Percentiles rank a stretch among this genome's conserved stretches.
These are phyloP conservation scores for Talaromyces stipitatus DNA, from an alignment of 495 filamentous ascomycete genomes.

Conservation along the genomic window DNA sequence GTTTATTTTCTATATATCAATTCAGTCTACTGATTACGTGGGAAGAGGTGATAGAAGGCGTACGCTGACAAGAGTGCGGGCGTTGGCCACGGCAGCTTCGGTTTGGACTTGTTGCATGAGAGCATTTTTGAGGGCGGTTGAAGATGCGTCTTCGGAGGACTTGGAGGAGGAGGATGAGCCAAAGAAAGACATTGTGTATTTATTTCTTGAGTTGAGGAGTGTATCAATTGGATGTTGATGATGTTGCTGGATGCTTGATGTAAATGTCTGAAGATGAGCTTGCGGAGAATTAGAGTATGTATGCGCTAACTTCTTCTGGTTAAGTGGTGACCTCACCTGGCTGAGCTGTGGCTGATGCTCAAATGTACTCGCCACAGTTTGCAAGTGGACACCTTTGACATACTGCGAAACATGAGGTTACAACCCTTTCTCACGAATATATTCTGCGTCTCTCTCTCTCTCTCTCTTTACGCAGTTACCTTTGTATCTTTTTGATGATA, in stretches of 20 bases:
- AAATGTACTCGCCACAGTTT: slow-evolving; percentile 19
- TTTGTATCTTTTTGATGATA: background rate
- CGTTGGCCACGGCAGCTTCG: slow-evolving; percentile 69
- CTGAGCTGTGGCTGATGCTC: slow-evolving; percentile 18
- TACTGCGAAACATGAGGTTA: background rate
- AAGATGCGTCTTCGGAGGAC: slow-evolving; percentile 29
- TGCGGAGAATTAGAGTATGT: background rate
- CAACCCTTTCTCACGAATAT: background rate
- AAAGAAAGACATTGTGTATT: slow-evolving; percentile 20
- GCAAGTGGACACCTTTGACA: slow-evolving; percentile 28
- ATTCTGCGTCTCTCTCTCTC: slow-evolving; percentile 5
- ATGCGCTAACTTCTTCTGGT: background rate
- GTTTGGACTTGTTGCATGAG: slow-evolving; percentile 68
- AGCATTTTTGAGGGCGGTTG: slow-evolving; percentile 55
- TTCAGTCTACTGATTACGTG: background rate
- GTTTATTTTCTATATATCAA: slow-evolving; percentile 73
- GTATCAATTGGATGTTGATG: background rate
- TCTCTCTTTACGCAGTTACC: slow-evolving; percentile 2
- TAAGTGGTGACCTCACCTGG: background rate
- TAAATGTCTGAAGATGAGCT: background rate
- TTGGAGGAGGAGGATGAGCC: slow-evolving; percentile 13
- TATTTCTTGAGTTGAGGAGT: background rate
- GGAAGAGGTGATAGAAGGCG: slow-evolving; percentile 8
- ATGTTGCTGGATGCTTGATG: background rate
- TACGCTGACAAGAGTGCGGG: slow-evolving; percentile 68